Evolutionary conservation across 768 basidiomycete genomes (phyloP), one percentile per base, ranked within the genome.

Genomic region (Mycena vitilis): DNA sequence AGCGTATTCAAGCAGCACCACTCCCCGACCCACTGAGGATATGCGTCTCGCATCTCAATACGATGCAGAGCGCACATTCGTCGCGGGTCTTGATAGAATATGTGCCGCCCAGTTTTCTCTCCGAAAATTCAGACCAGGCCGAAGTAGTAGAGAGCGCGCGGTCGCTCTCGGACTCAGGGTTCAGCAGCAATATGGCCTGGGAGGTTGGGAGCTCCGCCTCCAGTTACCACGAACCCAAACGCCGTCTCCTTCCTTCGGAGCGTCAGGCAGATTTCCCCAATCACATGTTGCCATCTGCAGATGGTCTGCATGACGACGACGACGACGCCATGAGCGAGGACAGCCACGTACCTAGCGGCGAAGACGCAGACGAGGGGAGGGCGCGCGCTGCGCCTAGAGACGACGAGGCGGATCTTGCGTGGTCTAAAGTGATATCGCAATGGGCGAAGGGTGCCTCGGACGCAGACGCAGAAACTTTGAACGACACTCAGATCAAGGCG

Each of bases 241-340:
- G 60, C 23, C 66, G 66, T 16, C 53, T 67, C 12, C 54, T 61
- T 13, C 54, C 59, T 7, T 36, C 55, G 23, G 65, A 66, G 38
- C 42, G 55, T 22, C 34, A 62, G 47, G 15, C 42, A 54, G 16
- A 58, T 42, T 25, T n/a, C 5, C 38, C 56, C 10, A 11, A n/a
- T 25, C 44, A 23, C 13, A n/a, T 42, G 13, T 38, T 42, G 5
- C 48, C 25, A 2, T 6, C 53, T 4, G n/a, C 16, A 34, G 49
- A 56, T 36, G 37, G 54, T 45, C 53, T 56, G 2, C 36, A 30
- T 2, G 59, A 60, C 42, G 48, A 37, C 10, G 45, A 56, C 36
- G 65, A 66, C 8, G 52, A 66, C 22, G 52, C 54, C 6, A 48
- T 40, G 48, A 68, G 66, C 49, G 7, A 5, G 1, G 66, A 67